phyloP scores from a whole-genome alignment of 805 yeast genomes.

The Monosporozyma unispora region DNA sequence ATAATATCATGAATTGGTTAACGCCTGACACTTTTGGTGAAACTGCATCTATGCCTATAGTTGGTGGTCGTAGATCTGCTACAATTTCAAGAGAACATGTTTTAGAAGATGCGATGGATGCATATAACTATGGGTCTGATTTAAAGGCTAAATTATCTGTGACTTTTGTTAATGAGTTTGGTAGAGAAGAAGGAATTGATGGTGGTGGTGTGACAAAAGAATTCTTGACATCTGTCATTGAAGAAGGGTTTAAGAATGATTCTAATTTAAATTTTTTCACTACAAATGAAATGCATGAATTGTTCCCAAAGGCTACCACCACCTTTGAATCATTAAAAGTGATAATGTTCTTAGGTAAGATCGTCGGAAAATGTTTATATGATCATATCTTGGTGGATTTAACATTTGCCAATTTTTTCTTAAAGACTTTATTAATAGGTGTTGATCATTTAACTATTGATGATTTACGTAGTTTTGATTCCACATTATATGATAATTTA shows the following conservation, averaged over 20 bases:
- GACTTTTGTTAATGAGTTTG: slow-evolving; percentile 61
- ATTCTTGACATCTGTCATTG: slow-evolving; percentile 62
- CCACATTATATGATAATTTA: slow-evolving; percentile 54
- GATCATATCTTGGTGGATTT: slow-evolving; percentile 75
- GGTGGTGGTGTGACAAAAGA: slow-evolving; percentile 97
- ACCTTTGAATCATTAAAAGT: slow-evolving; percentile 27
- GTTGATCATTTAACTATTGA: slow-evolving; percentile 46
- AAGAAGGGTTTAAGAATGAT: slow-evolving; percentile 51
- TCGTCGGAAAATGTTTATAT: slow-evolving; percentile 83
- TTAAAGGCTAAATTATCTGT: slow-evolving; percentile 58
- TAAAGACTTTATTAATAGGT: slow-evolving; percentile 54
- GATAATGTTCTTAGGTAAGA: slow-evolving; percentile 62
- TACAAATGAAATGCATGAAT: slow-evolving; percentile 43
- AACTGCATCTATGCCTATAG: slow-evolving; percentile 38
- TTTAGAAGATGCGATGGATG: slow-evolving; percentile 65
- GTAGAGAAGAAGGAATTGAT: slow-evolving; percentile 79
- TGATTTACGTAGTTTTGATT: slow-evolving; percentile 66
- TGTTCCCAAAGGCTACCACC: slow-evolving; percentile 47
- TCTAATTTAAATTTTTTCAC: slow-evolving; percentile 30
- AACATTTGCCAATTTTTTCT: slow-evolving; percentile 77
- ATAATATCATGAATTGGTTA: slow-evolving; percentile 2
- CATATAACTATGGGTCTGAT: slow-evolving; percentile 45
- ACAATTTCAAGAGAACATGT: slow-evolving; percentile 59
- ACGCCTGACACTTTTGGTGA: slow-evolving; percentile 6
- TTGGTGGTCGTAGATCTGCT: slow-evolving; percentile 29